Evolutionary conservation across 2,329 filamentous ascomycete species (phyloP).

Genomic region (Colletotrichum lini): DNA sequence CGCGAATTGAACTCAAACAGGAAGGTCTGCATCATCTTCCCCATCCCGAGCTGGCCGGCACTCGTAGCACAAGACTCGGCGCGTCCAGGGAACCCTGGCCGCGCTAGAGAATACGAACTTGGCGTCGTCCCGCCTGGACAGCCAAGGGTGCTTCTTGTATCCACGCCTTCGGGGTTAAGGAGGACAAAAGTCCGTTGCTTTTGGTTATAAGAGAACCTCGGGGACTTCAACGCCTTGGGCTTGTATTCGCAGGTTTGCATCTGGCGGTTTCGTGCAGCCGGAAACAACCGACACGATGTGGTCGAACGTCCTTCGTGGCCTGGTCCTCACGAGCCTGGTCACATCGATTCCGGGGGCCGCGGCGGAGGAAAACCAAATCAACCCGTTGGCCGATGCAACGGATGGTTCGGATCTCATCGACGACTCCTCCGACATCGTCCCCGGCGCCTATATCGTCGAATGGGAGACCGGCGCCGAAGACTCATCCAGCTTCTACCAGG

Average conservation of each 20-base stretch:
- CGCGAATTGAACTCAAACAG: neutral
- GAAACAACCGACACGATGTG: too few relatives aligned
- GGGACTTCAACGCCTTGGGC: neutral
- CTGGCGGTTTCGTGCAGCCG: too few relatives aligned
- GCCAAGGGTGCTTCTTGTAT: neutral
- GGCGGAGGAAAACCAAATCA: too few relatives aligned
- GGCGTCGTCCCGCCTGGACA: neutral
- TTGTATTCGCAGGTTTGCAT: too few relatives aligned
- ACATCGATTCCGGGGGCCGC: too few relatives aligned
- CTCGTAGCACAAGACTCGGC: neutral
- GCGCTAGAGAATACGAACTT: slow-evolving; percentile 20
- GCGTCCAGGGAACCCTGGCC: slow-evolving; percentile 1
- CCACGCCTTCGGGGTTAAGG: neutral
- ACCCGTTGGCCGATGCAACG: rapidly evolving
- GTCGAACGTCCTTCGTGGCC: too few relatives aligned
- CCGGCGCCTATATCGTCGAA: slow-evolving; percentile 47
- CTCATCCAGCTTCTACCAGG: slow-evolving; percentile 34
- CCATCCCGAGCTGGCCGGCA: neutral
- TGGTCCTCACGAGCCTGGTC: too few relatives aligned
- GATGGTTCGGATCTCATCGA: neutral
- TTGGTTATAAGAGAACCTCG: too few relatives aligned
- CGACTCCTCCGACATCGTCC: slow-evolving; percentile 9
- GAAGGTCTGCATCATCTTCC: neutral
- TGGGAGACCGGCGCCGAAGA: slow-evolving; percentile 37
- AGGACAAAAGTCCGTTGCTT: neutral